Base-by-base conservation (phyloP, 208 protist genomes). In the Crithidia sp. region DNA sequence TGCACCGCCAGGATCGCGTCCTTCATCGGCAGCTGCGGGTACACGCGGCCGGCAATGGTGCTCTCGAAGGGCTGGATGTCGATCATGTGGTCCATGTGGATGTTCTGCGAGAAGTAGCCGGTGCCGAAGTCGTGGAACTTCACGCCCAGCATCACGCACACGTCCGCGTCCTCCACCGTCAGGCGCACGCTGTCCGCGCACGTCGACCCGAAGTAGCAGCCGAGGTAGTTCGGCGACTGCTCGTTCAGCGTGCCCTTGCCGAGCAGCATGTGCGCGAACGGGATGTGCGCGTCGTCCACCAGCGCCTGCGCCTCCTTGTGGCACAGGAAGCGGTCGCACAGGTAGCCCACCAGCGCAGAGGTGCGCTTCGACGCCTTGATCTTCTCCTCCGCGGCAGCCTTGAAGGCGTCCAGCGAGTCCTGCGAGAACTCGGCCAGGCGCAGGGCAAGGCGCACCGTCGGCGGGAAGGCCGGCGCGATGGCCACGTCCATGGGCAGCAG, bases 51-150 rank as follows among this genome's bases (percentile, higher is more conserved):
- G 16, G 28, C 58, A 16, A 88, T 62, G 19, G 53, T 63, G 16
- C 47, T 37, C 53, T 58, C 71, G 45, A 82, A 77, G 16, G 79
- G 72, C 72, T 76, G 68, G 58, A 85, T 82, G 60, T 81, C 71
- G 55, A 85, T 79, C 6, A 13, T 52, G 37, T 16, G 52, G 14
- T 52, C 52, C 8, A 43, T 3, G 39, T 73, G 37, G 19, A 82
- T 76, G 17, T 72, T 79, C 40, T 84, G 79, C 17, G 82, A 81
- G 72, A 87, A 87, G 72, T 72, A 84, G 52, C 78, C 71, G n/a
- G 74, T 87, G 63, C 77, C 82, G 67, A 87, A 84, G 66, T 84
- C 82, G 68, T 87, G 78, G 82, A 87, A 87, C 63, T 78, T 83
- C 49, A 83, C 82, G 59, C 82, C 79, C 28, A 87, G 28, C 39